These are phyloP conservation scores for Pouteria glomerata DNA, from an alignment of 148 eudicot genomes.

Conservation along the genomic window DNA sequence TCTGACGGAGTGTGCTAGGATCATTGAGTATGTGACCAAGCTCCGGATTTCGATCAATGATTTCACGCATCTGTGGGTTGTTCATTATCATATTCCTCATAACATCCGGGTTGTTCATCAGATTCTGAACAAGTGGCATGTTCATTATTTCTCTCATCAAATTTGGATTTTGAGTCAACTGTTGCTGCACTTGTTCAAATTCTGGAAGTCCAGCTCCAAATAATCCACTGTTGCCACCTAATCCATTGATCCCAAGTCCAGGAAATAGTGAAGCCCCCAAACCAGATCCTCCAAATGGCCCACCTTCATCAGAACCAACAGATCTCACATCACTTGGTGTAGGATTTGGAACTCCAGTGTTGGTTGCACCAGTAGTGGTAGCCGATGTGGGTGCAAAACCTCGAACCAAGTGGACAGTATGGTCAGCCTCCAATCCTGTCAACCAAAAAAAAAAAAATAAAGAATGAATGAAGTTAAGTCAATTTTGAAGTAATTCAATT, in stretches of 20 bases:
- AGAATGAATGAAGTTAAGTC: not conserved
- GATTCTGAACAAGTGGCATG: conserved; percentile 22
- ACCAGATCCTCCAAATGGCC: conserved; percentile 32
- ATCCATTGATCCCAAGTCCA: conserved; percentile 20
- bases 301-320: conserved; percentile 21
- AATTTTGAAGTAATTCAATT: too few species aligned
- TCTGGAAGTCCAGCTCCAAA: conserved; percentile 25
- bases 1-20: conserved; percentile 27
- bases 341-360: conserved; percentile 24
- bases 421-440: conserved; percentile 51
- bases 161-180: conserved; percentile 23
- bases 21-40: conserved; percentile 29
- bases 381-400: conserved; percentile 40
- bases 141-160: conserved; percentile 24
- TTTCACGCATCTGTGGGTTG: conserved; percentile 28
- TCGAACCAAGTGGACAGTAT: conserved; percentile 57
- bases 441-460: conserved; percentile 7
- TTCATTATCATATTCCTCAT: conserved; percentile 18
- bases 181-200: conserved; percentile 25
- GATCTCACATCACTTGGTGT: conserved; percentile 20
- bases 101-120: conserved; percentile 22
- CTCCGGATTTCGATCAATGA: conserved; percentile 30
- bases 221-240: conserved; percentile 18
- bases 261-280: conserved; percentile 27
- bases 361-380: conserved; percentile 16